Evolutionary conservation across 1,284 basidiomycete genomes (phyloP).

Genomic region (Leucoagaricus sp.): DNA sequence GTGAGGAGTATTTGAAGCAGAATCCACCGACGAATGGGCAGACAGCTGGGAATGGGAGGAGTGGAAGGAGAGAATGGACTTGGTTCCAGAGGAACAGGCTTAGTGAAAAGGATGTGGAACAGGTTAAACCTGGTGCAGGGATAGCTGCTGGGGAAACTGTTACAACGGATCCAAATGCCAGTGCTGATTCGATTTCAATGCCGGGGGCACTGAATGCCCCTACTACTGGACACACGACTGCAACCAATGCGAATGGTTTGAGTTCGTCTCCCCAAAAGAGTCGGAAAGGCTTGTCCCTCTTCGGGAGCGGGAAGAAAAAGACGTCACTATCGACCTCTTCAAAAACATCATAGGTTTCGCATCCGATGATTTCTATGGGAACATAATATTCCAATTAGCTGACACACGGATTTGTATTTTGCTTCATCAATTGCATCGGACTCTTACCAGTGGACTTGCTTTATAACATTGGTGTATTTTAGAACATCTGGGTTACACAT

Average conservation of each 20-base stretch:
- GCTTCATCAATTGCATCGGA: too few relatives aligned
- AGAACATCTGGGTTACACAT: too few relatives aligned
- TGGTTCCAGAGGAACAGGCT: conserved; percentile 27
- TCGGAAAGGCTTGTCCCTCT: background rate
- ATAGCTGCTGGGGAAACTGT: conserved; percentile 16
- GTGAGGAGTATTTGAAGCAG: conserved; percentile 60
- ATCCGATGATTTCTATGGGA: too few relatives aligned
- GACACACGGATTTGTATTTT: too few relatives aligned
- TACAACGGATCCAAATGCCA: background rate
- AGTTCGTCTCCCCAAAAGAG: background rate
- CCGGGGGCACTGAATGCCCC: too few relatives aligned
- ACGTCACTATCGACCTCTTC: too few relatives aligned
- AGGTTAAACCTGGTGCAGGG: conserved; percentile 55
- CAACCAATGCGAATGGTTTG: too few relatives aligned
- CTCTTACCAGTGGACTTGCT: too few relatives aligned
- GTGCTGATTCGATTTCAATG: background rate
- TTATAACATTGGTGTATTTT: too few relatives aligned
- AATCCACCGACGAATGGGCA: conserved; percentile 31
- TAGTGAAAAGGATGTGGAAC: conserved; percentile 37
- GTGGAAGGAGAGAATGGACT: conserved; percentile 18
- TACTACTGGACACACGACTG: background rate
- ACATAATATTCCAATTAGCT: too few relatives aligned
- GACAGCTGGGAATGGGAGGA: background rate
- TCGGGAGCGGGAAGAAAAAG: background rate
- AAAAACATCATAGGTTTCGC: too few relatives aligned